Evolutionary conservation across 1,284 basidiomycete species (phyloP).

Genomic region (Ceratobasidium sp.): DNA sequence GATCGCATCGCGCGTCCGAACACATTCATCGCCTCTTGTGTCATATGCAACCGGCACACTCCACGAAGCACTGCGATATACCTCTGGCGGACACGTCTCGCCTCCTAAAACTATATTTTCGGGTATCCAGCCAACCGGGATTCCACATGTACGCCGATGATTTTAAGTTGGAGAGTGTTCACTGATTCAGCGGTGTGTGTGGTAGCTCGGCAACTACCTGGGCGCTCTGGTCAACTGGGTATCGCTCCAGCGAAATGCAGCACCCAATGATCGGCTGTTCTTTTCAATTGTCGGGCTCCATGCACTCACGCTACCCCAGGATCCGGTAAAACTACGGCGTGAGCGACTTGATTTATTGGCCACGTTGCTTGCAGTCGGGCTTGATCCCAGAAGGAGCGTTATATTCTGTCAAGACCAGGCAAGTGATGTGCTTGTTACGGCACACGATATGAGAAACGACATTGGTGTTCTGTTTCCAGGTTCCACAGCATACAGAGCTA

Average conservation of each 20-base stretch:
- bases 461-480: constrained; percentile 61
- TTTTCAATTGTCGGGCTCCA: constrained; percentile 95
- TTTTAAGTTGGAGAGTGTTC: neutral
- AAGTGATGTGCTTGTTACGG: constrained; percentile 53
- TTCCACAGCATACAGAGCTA: constrained; percentile 87
- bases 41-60: neutral
- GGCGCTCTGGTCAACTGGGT: constrained; percentile 94
- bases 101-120: constrained; percentile 58
- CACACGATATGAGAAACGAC: neutral
- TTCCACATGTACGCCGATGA: constrained; percentile 55
- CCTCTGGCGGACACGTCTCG: constrained; percentile 9
- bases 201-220: constrained; percentile 94
- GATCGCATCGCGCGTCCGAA: constrained; percentile 30
- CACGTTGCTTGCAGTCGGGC: constrained; percentile 84
- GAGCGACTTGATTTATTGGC: constrained; percentile 86
- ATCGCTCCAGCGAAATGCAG: constrained; percentile 74
- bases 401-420: constrained; percentile 93
- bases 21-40: constrained; percentile 7
- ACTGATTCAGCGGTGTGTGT: constrained; percentile 27
- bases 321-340: constrained; percentile 70
- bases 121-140: constrained; percentile 65
- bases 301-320: constrained; percentile 90
- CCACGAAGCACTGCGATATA: constrained; percentile 30
- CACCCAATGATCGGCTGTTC: constrained; percentile 72
- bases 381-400: constrained; percentile 81